Evolutionary conservation across 345 rosid genomes (phyloP).

Genomic region (Bretschneidera sinensis): DNA sequence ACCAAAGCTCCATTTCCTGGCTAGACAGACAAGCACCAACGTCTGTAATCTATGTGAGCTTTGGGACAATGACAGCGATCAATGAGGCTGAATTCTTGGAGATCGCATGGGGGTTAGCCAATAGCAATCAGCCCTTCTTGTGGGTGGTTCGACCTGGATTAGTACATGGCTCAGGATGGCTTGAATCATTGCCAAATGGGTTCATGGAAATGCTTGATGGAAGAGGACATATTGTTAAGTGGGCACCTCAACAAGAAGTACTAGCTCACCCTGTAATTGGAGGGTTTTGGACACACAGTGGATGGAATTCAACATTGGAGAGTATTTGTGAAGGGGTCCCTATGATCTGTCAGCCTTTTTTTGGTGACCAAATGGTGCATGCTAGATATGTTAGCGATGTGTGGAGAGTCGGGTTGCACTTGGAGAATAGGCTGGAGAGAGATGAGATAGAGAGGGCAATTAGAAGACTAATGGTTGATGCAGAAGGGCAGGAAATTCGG

Average conservation of each 20-base stretch:
- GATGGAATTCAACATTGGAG: no score
- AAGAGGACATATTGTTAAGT: slow-evolving; percentile 49
- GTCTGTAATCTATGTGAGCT: slow-evolving; percentile 55
- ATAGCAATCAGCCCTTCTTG: slow-evolving; percentile 48
- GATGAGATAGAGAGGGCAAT: slow-evolving; percentile 34
- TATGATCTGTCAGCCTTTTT: slow-evolving; percentile 64
- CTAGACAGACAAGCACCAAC: slow-evolving; percentile 39
- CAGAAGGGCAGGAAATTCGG: slow-evolving; percentile 36
- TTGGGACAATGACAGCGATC: slow-evolving; percentile 49
- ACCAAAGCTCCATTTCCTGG: slow-evolving; percentile 54
- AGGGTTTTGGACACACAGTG: slow-evolving; percentile 61
- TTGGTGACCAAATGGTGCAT: slow-evolving; percentile 57
- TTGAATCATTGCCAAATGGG: slow-evolving; percentile 36
- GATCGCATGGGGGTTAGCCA: slow-evolving; percentile 59
- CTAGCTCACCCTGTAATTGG: slow-evolving; percentile 51
- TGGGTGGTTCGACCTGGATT: slow-evolving; percentile 67
- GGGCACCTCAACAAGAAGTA: slow-evolving; percentile 66
- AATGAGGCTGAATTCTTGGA: slow-evolving; percentile 38
- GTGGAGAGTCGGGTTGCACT: slow-evolving; percentile 51
- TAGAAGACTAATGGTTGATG: slow-evolving; percentile 26
- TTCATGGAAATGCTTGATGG: slow-evolving; percentile 33
- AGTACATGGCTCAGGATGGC: slow-evolving; percentile 27
- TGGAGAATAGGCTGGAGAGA: slow-evolving; percentile 33
- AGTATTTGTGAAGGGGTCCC: no score
- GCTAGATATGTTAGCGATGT: slow-evolving; percentile 42